A percentile compares a stretch with the other conserved stretches of the same genome.
phyloP scores from a whole-genome alignment of 1,139 yeast species.

The Eremothecium coryli region DNA sequence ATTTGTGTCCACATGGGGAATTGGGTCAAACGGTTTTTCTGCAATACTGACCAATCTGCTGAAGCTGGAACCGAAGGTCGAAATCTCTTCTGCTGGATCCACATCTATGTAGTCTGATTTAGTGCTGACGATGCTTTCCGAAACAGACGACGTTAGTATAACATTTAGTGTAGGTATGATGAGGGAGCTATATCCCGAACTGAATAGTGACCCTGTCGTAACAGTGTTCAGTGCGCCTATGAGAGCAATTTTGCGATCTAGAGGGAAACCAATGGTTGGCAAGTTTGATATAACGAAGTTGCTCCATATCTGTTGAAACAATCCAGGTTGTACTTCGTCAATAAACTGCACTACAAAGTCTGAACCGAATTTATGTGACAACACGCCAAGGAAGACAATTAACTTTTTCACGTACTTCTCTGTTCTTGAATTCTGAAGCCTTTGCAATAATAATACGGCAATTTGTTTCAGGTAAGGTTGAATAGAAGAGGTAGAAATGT shows the following conservation, averaged over 20 bases:
- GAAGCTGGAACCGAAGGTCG: constrained; percentile 75
- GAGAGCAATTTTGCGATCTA: constrained; percentile 67
- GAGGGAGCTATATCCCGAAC: constrained; percentile 38
- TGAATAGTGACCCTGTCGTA: constrained; percentile 27
- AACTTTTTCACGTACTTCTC: constrained; percentile 72
- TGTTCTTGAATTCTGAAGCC: constrained; percentile 73
- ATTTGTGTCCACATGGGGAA: constrained; percentile 39
- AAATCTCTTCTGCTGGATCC: constrained; percentile 35
- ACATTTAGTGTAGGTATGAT: constrained; percentile 45
- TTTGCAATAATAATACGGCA: constrained; percentile 64
- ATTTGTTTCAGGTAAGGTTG: constrained; percentile 59
- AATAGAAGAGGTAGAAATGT: constrained; percentile 44
- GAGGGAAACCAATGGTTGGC: constrained; percentile 52
- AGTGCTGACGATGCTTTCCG: constrained; percentile 30
- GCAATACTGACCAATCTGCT: constrained; percentile 63
- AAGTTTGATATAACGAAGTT: constrained; percentile 63
- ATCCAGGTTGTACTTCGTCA: constrained; percentile 34
- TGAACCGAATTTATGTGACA: constrained; percentile 36
- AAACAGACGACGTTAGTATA: constrained; percentile 38
- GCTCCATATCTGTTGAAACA: constrained; percentile 53
- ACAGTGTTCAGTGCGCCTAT: constrained; percentile 62
- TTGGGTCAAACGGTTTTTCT: constrained; percentile 59
- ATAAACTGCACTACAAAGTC: constrained; percentile 34
- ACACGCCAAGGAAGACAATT: constrained; percentile 51
- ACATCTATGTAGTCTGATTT: constrained; percentile 33